Percentiles rank a stretch among this genome's conserved stretches.
Conservation (phyloP, 345 rosid species). For the Corchorus capsularis region DNA sequence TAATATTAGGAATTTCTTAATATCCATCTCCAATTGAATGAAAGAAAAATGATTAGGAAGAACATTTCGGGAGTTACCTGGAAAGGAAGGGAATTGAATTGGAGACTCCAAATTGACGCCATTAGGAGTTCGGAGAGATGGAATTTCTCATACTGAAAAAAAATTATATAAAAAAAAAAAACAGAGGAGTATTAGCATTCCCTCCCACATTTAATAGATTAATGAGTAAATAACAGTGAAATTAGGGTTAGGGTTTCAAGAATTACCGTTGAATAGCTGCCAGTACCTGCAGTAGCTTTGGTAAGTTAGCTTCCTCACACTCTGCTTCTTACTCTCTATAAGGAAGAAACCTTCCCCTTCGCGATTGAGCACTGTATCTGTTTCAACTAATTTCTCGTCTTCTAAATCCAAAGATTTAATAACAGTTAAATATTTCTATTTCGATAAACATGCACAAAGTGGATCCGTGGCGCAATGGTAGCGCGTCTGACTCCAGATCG, state of each 20-base stretch:
- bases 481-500: conserved; percentile 99
- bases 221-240: neutral
- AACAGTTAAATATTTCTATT: no score
- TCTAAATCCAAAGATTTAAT: no score
- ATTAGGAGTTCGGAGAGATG: conserved; percentile 21
- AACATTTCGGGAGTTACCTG: conserved; percentile 28
- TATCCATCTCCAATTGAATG: neutral
- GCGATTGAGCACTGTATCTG: no score
- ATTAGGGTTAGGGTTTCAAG: neutral
- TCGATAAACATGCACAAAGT: neutral
- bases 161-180: neutral
- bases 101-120: conserved; percentile 49
- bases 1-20: no score
- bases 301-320: neutral
- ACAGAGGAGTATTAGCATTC: conserved; percentile 8
- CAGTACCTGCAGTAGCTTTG: neutral
- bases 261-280: neutral
- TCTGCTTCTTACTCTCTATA: neutral
- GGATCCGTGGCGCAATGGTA: conserved; percentile 99
- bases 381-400: no score
- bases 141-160: conserved; percentile 19
- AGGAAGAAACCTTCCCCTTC: no score
- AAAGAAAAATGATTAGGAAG: neutral
- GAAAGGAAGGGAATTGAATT: conserved; percentile 34
- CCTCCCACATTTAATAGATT: neutral